These are phyloP conservation scores for Oenanthe sinensis DNA, from an alignment of 129 eudicot genomes.

Conservation along the genomic window DNA sequence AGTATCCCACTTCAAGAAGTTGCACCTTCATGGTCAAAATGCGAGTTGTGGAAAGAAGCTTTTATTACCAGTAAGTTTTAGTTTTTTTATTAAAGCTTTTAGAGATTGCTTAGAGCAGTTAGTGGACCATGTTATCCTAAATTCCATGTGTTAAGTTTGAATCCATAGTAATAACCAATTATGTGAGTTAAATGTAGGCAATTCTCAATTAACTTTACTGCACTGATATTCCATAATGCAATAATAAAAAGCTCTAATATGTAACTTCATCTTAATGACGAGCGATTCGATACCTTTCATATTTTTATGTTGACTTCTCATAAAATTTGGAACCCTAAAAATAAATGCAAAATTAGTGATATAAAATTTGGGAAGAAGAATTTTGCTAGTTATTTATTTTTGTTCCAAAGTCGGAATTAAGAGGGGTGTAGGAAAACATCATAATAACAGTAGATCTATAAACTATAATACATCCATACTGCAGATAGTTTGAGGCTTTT, in stretches of 20 bases:
- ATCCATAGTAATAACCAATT: background rate
- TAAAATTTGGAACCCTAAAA: background rate
- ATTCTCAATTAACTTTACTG: background rate
- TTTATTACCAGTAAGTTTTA: conserved; percentile 65
- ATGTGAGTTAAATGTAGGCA: background rate
- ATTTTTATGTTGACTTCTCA: background rate
- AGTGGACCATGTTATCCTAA: background rate
- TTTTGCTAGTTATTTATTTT: background rate
- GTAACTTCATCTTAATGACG: background rate
- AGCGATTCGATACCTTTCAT: background rate
- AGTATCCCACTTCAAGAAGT: conserved; percentile 79
- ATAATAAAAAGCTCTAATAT: background rate
- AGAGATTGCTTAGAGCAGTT: conserved; percentile 1
- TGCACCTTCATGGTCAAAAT: conserved; percentile 81
- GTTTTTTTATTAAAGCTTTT: background rate
- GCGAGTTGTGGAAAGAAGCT: conserved; percentile 75
- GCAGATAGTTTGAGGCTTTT: conserved; percentile 82
- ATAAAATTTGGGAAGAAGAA: too few species aligned
- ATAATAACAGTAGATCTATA: background rate
- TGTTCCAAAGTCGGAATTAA: background rate
- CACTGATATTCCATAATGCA: background rate
- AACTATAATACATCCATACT: background rate
- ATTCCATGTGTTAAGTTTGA: background rate
- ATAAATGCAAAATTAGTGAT: background rate
- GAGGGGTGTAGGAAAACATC: background rate